Evolutionary conservation across 208 protist genomes (phyloP).

Genomic region (Borovskyia barvae): DNA sequence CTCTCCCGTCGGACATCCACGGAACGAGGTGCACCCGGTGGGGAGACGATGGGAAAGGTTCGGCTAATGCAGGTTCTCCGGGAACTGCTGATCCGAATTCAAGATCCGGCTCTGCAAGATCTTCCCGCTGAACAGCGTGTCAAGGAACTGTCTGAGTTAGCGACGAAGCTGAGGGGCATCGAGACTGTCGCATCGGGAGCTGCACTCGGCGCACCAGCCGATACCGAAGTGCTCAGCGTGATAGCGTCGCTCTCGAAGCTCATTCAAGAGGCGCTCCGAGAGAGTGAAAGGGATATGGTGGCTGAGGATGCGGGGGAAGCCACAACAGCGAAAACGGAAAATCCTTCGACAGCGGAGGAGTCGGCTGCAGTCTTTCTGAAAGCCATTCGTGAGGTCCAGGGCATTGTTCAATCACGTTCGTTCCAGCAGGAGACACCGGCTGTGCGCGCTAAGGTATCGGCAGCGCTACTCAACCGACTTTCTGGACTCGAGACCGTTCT

Average conservation of each 20-base stretch:
- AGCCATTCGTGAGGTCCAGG: constrained; percentile 14
- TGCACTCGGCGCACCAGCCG: background rate
- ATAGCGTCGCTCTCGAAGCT: constrained; percentile 11
- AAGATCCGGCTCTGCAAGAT: constrained; percentile 12
- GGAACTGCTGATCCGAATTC: constrained; percentile 3
- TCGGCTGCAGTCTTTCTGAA: constrained; percentile 6
- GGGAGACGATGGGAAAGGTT: background rate
- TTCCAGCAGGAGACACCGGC: constrained; percentile 16
- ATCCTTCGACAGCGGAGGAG: background rate
- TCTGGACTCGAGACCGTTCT: constrained; percentile 7
- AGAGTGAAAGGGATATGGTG: background rate
- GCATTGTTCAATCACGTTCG: constrained; percentile 12
- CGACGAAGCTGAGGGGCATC: constrained; percentile 2
- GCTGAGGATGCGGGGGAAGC: background rate
- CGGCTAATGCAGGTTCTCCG: constrained; percentile 14
- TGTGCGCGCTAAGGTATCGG: constrained; percentile 11
- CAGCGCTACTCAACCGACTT: constrained; percentile 6
- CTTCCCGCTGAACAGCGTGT: constrained; percentile 15
- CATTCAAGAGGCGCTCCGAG: background rate
- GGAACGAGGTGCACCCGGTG: background rate
- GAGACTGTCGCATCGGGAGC: constrained; percentile 7
- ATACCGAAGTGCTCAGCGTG: constrained; percentile 6
- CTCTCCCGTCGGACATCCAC: background rate
- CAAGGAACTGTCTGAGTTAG: constrained; percentile 4
- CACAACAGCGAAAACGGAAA: background rate